phyloP scores from a whole-genome alignment of 2,329 filamentous ascomycete species.

The Boeremia lycopersici region DNA sequence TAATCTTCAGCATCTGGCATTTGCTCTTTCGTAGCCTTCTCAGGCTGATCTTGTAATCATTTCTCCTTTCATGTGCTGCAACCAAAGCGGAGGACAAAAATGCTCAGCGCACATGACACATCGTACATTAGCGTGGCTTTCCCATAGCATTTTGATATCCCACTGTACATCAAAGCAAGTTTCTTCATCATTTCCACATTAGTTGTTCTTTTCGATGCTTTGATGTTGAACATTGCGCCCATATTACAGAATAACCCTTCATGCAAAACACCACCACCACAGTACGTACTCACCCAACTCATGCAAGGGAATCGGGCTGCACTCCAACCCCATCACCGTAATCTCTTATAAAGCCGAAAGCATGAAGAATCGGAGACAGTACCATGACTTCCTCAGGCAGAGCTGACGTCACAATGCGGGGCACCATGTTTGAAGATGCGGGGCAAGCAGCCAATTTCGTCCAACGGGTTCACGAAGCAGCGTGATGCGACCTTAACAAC shows the following conservation, averaged over 20 bases:
- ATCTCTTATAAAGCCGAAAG: neutral
- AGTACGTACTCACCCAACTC: neutral
- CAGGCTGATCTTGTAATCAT: conserved; percentile 2
- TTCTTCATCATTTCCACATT: too few species aligned
- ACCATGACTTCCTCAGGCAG: neutral
- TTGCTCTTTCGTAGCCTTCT: neutral
- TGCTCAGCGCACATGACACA: neutral
- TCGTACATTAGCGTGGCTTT: neutral
- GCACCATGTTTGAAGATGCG: neutral
- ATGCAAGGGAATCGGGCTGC: neutral
- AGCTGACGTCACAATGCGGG: conserved; percentile 11
- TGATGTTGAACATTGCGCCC: neutral
- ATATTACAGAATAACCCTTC: neutral
- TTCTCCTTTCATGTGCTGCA: neutral
- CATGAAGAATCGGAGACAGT: too few species aligned
- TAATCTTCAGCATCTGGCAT: neutral
- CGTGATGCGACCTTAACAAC: neutral
- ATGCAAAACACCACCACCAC: neutral
- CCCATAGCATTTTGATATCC: neutral
- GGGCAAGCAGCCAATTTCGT: neutral
- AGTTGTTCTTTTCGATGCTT: neutral
- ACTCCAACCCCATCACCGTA: neutral
- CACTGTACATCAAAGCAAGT: too few species aligned
- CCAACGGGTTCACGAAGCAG: neutral
- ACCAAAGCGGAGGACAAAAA: neutral